Conservation (phyloP, 805 yeast genomes). For the Kurtzmaniella fragi region DNA sequence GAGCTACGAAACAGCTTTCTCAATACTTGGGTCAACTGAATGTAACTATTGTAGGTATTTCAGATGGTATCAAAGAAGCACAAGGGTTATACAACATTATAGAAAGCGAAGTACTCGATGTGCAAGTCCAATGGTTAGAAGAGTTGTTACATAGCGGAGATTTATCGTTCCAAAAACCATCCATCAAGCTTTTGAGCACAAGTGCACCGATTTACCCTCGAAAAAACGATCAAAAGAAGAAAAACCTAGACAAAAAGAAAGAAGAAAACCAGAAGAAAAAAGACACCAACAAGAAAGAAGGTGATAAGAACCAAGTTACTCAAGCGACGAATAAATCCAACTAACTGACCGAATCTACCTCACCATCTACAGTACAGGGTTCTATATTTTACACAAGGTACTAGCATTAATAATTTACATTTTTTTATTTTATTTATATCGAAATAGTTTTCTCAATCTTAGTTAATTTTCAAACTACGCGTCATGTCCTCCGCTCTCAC, state of each 20-base stretch:
- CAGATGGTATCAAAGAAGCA: conserved; percentile 22
- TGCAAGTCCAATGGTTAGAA: conserved; percentile 43
- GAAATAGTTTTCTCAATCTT: not conserved
- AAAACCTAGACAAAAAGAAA: conserved; percentile 5
- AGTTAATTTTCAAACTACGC: too few relatives aligned
- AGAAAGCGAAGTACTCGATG: conserved; percentile 25
- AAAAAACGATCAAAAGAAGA: conserved; percentile 17
- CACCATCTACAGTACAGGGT: too few relatives aligned
- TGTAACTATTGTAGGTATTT: conserved; percentile 30
- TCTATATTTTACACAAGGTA: too few relatives aligned
- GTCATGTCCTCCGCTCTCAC: conserved; percentile 5
- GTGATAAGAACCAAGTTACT: not conserved
- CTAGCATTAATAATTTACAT: too few relatives aligned
- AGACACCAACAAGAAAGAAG: not conserved
- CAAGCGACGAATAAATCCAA: too few relatives aligned
- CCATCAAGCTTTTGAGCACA: conserved; percentile 41
- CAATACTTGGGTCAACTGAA: conserved; percentile 21
- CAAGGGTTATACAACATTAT: conserved; percentile 23
- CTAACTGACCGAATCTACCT: too few relatives aligned
- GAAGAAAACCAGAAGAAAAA: not conserved
- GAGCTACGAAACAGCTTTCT: conserved; percentile 26
- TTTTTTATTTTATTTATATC: not conserved
- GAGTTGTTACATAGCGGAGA: conserved; percentile 17
- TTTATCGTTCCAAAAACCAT: conserved; percentile 23
- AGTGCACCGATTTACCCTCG: conserved; percentile 38